Conservation (phyloP, 1,139 yeast genomes). For the Yamadazyma mexicana region DNA sequence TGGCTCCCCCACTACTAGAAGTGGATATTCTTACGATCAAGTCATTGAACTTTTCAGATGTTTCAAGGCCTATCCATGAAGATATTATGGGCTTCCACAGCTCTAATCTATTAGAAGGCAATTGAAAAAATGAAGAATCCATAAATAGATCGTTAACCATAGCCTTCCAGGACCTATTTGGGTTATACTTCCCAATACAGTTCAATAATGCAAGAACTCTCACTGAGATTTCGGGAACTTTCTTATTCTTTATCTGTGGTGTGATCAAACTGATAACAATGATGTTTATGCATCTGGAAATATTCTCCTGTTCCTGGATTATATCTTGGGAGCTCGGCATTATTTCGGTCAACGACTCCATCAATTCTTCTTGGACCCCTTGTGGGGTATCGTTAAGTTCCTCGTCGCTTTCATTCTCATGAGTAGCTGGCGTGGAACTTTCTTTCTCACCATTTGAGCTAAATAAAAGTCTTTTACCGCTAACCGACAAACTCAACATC, state of each 20-base stretch:
- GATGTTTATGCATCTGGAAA: conserved; percentile 39
- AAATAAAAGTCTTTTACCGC: conserved; percentile 17
- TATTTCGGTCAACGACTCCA: conserved; percentile 34
- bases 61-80: conserved; percentile 54
- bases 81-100: conserved; percentile 53
- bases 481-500: conserved; percentile 40
- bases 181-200: conserved; percentile 33
- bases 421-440: conserved; percentile 1
- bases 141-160: conserved; percentile 52
- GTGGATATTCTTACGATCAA: conserved; percentile 51
- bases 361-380: conserved; percentile 34
- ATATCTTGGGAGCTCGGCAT: conserved; percentile 43
- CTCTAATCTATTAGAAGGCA: conserved; percentile 23
- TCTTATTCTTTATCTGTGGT: conserved; percentile 46
- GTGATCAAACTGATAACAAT: conserved; percentile 45
- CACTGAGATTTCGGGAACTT: conserved; percentile 27
- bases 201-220: conserved; percentile 41
- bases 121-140: conserved; percentile 48
- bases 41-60: conserved; percentile 61
- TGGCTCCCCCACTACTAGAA: conserved; percentile 47
- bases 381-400: conserved; percentile 11
- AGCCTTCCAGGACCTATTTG: conserved; percentile 52
- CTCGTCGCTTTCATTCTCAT: conserved; percentile 9
- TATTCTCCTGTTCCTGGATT: conserved; percentile 55
- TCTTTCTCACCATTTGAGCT: conserved; percentile 12